A percentile compares a stretch with the other conserved stretches of the same genome.
Evolutionary conservation across 768 basidiomycete species (phyloP).

Genomic region (Leccinum rimulosum): DNA sequence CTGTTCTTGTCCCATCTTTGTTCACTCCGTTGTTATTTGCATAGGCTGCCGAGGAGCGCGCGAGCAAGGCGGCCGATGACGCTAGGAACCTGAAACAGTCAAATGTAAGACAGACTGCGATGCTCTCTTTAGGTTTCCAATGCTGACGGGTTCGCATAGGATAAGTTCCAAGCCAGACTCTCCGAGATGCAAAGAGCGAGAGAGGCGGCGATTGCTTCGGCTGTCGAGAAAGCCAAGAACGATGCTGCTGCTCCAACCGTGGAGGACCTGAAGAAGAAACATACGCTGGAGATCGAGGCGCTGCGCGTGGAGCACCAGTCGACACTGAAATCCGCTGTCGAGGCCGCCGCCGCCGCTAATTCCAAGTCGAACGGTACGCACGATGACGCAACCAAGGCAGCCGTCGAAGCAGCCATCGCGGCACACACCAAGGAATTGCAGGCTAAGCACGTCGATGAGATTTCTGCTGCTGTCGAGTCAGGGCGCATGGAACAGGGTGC

Average conservation of each 20-base stretch:
- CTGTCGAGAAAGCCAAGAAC: conserved; percentile 52
- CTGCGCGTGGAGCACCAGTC: conserved; percentile 55
- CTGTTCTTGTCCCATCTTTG: neutral
- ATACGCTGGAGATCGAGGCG: conserved; percentile 57
- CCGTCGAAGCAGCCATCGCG: conserved; percentile 47
- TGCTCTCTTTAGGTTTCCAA: neutral
- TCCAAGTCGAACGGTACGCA: conserved; percentile 35
- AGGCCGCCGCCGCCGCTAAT: conserved; percentile 42
- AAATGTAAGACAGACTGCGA: conserved; percentile 19
- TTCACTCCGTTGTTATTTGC: conserved; percentile 2
- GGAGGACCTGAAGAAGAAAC: conserved; percentile 48
- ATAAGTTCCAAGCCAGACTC: conserved; percentile 59
- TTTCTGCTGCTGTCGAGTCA: conserved; percentile 63
- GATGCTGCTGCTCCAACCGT: conserved; percentile 32
- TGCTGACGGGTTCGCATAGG: conserved; percentile 38
- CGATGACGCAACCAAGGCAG: conserved; percentile 40
- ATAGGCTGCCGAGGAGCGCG: conserved; percentile 42
- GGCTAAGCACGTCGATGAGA: conserved; percentile 51
- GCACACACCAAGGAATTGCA: conserved; percentile 48
- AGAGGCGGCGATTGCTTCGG: conserved; percentile 52
- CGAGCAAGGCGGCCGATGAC: conserved; percentile 44
- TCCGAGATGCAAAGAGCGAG: conserved; percentile 51
- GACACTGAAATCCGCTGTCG: conserved; percentile 50
- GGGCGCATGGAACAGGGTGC: conserved; percentile 62
- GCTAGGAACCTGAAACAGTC: conserved; percentile 38